Conservation (phyloP, 805 yeast genomes). For the Lachancea kluyveri region DNA sequence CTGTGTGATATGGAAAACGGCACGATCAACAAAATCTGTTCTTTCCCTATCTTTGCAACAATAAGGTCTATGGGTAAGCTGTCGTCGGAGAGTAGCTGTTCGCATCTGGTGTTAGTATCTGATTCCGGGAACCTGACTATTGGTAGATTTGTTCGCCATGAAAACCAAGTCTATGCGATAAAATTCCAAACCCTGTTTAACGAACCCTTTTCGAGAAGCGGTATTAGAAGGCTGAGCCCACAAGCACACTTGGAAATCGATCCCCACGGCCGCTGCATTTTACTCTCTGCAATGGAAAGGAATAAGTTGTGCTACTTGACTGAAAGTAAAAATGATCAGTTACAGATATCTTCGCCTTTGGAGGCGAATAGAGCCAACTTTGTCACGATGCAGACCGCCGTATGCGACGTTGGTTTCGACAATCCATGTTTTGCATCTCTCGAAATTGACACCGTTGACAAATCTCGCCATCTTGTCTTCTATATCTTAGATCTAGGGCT, state of each 20-base stretch:
- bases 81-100: slow-evolving; percentile 48
- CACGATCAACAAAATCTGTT: slow-evolving; percentile 37
- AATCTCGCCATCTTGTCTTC: slow-evolving; percentile 42
- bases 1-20: slow-evolving; percentile 48
- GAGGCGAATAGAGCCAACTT: slow-evolving; percentile 50
- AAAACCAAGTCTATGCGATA: slow-evolving; percentile 29
- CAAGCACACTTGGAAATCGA: slow-evolving; percentile 69
- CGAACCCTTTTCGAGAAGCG: slow-evolving; percentile 69
- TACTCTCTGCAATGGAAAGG: slow-evolving; percentile 68
- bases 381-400: slow-evolving; percentile 48
- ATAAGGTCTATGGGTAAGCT: slow-evolving; percentile 49
- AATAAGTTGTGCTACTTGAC: slow-evolving; percentile 67
- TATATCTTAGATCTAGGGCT: slow-evolving; percentile 85
- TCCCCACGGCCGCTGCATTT: slow-evolving; percentile 61
- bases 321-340: slow-evolving; percentile 41
- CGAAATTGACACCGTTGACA: slow-evolving; percentile 49
- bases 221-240: slow-evolving; percentile 68
- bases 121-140: slow-evolving; percentile 73
- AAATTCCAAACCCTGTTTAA: slow-evolving; percentile 40
- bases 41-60: slow-evolving; percentile 50
- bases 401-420: slow-evolving; percentile 70
- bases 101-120: slow-evolving; percentile 59
- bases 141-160: slow-evolving; percentile 35
- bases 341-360: slow-evolving; percentile 62
- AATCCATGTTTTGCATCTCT: slow-evolving; percentile 82